phyloP scores from a whole-genome alignment of 2,329 filamentous ascomycete genomes.

The Paracamarosporium sp. region DNA sequence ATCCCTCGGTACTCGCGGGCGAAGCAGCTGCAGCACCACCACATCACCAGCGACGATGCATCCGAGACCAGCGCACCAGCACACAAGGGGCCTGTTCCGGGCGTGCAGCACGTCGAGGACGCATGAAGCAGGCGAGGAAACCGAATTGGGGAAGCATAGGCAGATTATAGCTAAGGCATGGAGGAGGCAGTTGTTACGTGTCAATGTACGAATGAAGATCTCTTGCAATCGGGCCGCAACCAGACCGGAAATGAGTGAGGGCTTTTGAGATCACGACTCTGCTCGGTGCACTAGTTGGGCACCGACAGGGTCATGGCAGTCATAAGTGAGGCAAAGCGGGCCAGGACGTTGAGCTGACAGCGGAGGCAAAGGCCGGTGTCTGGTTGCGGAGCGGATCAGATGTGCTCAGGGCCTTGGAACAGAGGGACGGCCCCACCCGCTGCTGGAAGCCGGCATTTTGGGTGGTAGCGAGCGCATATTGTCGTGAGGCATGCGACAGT shows the following conservation, averaged over 20 bases:
- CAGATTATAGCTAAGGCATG: neutral
- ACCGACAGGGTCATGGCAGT: slow-evolving; percentile 14
- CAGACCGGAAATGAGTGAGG: slow-evolving; percentile 9
- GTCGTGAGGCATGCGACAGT: neutral
- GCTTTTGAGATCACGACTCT: neutral
- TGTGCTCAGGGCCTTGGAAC: neutral
- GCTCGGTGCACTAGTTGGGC: slow-evolving; percentile 10
- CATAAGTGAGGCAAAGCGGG: slow-evolving; percentile 9
- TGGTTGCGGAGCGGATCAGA: neutral
- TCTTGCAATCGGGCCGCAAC: slow-evolving; percentile 8
- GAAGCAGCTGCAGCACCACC: slow-evolving; percentile 41
- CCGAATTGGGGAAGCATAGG: neutral
- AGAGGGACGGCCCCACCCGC: neutral
- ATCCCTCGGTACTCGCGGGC: slow-evolving; percentile 46
- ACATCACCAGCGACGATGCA: slow-evolving; percentile 35
- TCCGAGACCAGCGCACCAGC: slow-evolving; percentile 25
- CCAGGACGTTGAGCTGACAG: slow-evolving; percentile 4
- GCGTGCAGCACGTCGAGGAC: slow-evolving; percentile 8
- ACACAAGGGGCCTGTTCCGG: slow-evolving; percentile 24
- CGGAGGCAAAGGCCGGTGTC: slow-evolving; percentile 13
- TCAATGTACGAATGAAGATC: slow-evolving; percentile 5
- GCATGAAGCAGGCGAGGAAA: neutral
- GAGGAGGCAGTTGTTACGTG: slow-evolving; percentile 10
- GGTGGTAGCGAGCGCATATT: neutral
- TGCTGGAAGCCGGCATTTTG: neutral